Evolutionary conservation across 2,329 filamentous ascomycete species (phyloP).

Genomic region (Parascedosporium putredinis): DNA sequence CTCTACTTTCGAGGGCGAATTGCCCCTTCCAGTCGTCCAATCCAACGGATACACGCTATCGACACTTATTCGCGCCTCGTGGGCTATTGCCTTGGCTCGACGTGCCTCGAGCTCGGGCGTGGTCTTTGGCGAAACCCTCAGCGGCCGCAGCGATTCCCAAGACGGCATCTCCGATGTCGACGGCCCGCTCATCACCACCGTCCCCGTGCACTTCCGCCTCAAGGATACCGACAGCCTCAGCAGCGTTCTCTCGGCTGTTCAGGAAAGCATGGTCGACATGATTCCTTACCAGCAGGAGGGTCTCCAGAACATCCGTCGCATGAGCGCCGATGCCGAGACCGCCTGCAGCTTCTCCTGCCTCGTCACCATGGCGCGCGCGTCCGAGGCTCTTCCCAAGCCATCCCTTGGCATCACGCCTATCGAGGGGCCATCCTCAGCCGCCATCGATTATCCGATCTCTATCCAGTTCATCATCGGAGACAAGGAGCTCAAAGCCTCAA

Average conservation of each 20-base stretch:
- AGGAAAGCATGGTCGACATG: constrained; percentile 42
- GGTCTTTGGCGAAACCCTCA: constrained; percentile 49
- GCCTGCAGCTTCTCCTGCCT: constrained; percentile 33
- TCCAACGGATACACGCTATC: constrained; percentile 29
- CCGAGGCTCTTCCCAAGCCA: neutral
- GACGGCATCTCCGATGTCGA: constrained; percentile 41
- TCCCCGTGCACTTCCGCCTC: constrained; percentile 42
- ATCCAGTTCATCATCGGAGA: neutral
- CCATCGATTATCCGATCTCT: neutral
- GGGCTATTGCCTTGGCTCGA: constrained; percentile 42
- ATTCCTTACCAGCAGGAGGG: constrained; percentile 57
- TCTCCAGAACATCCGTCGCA: constrained; percentile 45
- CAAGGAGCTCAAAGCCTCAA: neutral
- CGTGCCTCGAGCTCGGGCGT: constrained; percentile 43
- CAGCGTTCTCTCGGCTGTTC: constrained; percentile 45
- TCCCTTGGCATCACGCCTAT: neutral
- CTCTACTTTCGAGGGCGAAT: constrained; percentile 22
- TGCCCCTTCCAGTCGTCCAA: constrained; percentile 10
- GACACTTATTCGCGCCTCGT: constrained; percentile 47
- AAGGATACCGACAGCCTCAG: constrained; percentile 28
- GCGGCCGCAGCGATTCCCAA: constrained; percentile 41
- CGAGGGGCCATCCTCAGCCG: neutral
- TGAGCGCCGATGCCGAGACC: constrained; percentile 42
- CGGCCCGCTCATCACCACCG: constrained; percentile 50
- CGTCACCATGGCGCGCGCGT: neutral